Percentiles rank a stretch among this genome's conserved stretches.
These are phyloP conservation scores for Gorgonomyces haynaldii DNA, from an alignment of 192 early-diverging fungal species.

Conservation along the genomic window DNA sequence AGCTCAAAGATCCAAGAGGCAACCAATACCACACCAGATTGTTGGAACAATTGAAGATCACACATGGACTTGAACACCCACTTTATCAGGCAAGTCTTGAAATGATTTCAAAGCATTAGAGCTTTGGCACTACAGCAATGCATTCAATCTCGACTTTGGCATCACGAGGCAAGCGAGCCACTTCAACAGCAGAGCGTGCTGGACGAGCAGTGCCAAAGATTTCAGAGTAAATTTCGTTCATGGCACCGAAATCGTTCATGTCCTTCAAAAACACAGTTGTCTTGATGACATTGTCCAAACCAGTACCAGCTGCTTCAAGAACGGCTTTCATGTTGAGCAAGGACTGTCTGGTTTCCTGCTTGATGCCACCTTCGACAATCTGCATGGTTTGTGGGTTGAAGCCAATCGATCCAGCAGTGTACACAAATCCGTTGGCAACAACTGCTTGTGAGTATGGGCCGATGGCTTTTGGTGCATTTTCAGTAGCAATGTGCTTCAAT, in stretches of 20 bases:
- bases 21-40: too few species aligned
- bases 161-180: conserved; percentile 81
- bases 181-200: conserved; percentile 64
- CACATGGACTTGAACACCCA: too few species aligned
- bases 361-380: conserved; percentile 52
- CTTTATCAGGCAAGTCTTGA: too few species aligned
- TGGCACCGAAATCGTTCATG: conserved; percentile 71
- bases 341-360: conserved; percentile 55
- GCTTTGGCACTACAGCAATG: conserved; percentile 50
- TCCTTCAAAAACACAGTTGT: conserved; percentile 88
- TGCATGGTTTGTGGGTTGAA: conserved; percentile 62
- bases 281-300: conserved; percentile 80
- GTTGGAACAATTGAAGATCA: too few species aligned
- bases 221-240: conserved; percentile 83
- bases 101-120: too few species aligned
- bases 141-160: conserved; percentile 90
- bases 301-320: conserved; percentile 65
- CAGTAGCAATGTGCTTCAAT: conserved; percentile 7
- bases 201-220: conserved; percentile 41
- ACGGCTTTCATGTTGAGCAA: conserved; percentile 78
- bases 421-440: conserved; percentile 71
- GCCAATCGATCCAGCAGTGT: conserved; percentile 40
- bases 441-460: conserved; percentile 57
- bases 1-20: too few species aligned
- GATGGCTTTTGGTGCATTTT: conserved; percentile 9